Evolutionary conservation across 179 eudicot species (phyloP), one percentile per base, ranked within the genome.

Genomic region (Actinidia arguta): DNA sequence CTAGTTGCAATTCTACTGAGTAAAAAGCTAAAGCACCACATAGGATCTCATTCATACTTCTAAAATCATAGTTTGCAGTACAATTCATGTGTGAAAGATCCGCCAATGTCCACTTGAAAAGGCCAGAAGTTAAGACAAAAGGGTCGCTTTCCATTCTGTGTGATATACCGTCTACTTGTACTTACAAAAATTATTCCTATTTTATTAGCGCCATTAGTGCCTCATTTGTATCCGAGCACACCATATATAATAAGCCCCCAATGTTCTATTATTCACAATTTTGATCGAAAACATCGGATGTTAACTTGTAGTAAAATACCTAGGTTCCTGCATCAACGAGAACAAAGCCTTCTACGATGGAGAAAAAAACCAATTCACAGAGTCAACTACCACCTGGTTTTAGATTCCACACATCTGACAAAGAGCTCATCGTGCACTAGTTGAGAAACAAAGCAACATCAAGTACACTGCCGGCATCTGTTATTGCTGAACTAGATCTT

Each of bases 381-480:
- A 72, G 51, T 7, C 82, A 83, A 58, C 78, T 83, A 24, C 85
- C 82, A 25, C 73, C 85, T 25, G 85, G 85, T 52, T 90, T 90
- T 58, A 85, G 93, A 81, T 92, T 92, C 69, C 91, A 92, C 31
- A 93, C 94, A 0, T 83, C 94, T 3, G 92, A 90, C 24, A 89
- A 90, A 75, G 93, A 92, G 75, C 82, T 92, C 64, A 81, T 92
- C 8, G 80, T 89, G 3, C 83, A 90, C 44, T 92, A 89, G 66
- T 86, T 92, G 25, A 92, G 86, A 82, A 85, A 92, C 8, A 92
- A 90, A 79, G 88, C 88, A 47, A 86, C 85, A 78, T 85, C 79
- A 44, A 81, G 73, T 2, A 80, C 72, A 27, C 81, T 90, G 46
- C 90, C 85, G 42, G 89, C 87, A 55, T 87, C 90, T 80, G 73